These are phyloP conservation scores for Elsinoe australis DNA, from an alignment of 2,329 filamentous ascomycete genomes.

Conservation along the genomic window DNA sequence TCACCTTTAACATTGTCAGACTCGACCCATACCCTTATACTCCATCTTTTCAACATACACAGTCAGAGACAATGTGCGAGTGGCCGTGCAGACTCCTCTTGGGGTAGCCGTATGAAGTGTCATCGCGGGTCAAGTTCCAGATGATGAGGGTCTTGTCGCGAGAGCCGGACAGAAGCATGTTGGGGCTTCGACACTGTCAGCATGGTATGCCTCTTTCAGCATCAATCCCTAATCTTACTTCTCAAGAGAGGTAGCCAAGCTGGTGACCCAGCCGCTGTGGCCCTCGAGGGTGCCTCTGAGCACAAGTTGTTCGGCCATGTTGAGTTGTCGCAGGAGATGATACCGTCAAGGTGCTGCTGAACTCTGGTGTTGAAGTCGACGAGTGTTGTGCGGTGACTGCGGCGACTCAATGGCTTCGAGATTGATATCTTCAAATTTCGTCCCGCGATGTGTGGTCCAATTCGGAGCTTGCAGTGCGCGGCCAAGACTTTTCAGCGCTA, in stretches of 20 bases:
- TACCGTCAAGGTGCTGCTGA: neutral
- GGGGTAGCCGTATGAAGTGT: conserved; percentile 95
- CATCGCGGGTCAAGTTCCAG: conserved; percentile 99
- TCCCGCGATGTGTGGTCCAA: conserved; percentile 12
- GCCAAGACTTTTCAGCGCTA: neutral
- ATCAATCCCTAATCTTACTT: too few relatives aligned
- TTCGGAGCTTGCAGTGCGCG: conserved; percentile 17
- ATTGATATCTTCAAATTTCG: conserved; percentile 17
- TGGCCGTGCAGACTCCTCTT: conserved; percentile 98
- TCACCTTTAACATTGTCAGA: conserved; percentile 56
- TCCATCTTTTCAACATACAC: conserved; percentile 59
- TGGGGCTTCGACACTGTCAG: conserved; percentile 56
- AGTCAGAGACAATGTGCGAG: conserved; percentile 99
- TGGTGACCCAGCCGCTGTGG: conserved; percentile 99
- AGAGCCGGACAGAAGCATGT: conserved; percentile 97
- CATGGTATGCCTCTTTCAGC: conserved; percentile 23
- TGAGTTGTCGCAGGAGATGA: conserved; percentile 10
- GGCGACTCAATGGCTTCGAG: conserved; percentile 11
- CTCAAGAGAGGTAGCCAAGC: conserved; percentile 96
- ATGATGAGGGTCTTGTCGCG: conserved; percentile 99
- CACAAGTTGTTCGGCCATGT: conserved; percentile 37
- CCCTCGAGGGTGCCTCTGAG: conserved; percentile 51
- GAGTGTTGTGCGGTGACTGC: conserved; percentile 4
- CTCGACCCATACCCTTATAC: conserved; percentile 3
- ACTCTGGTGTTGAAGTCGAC: neutral